Base-by-base conservation (phyloP, 495 filamentous ascomycete species). In the Haplographium delicatum region DNA sequence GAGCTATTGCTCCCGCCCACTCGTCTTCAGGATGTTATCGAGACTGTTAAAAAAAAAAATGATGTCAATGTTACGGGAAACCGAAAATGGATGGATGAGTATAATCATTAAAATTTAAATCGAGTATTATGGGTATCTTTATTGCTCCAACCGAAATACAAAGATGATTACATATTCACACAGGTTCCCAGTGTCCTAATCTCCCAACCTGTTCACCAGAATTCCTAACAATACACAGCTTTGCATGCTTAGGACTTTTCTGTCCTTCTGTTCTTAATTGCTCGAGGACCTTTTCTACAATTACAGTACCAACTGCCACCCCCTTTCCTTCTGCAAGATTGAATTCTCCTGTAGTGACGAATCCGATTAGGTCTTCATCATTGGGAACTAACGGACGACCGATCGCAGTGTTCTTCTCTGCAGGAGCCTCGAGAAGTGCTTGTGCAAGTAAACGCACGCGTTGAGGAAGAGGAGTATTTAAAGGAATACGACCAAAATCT, bases 331-430 rank as follows among this genome's bases (percentile, higher is more conserved):
- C 80, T 5, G 80, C 81, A 3, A 96, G 72, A 55, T 86, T 86
- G 55, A 84, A 96, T 43, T 86, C 84, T 2, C 91, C 93, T 2
- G 83, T 86, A 19, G 89, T 96, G 18, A 96, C 83, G 62, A 95
- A 98, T 0, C 93, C 93, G 31, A 98, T 85, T 24, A 96, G 70
- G 60, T 96, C 88, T 11, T 78, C 73, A 52, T 86, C 85, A 1
- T 69, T 66, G 0, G 93, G 93, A 4, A 87, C 79, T 1, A 78
- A 61, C 0, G 87, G 80, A 50, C 87, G 80, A 27, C 71, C 66
- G 18, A 73, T 60, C 4, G 67, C 69, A 26, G 65, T 51, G 63
- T 72, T 58, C 53, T 59, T 56, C n/a, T 27, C 23, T n/a, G 43
- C 41, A 22, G 60, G 52, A 33, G 64, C 62, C 44, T 49, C 58